These are phyloP conservation scores for Colletotrichum graminicola DNA, from an alignment of 2,329 filamentous ascomycete species.

Conservation along the genomic window DNA sequence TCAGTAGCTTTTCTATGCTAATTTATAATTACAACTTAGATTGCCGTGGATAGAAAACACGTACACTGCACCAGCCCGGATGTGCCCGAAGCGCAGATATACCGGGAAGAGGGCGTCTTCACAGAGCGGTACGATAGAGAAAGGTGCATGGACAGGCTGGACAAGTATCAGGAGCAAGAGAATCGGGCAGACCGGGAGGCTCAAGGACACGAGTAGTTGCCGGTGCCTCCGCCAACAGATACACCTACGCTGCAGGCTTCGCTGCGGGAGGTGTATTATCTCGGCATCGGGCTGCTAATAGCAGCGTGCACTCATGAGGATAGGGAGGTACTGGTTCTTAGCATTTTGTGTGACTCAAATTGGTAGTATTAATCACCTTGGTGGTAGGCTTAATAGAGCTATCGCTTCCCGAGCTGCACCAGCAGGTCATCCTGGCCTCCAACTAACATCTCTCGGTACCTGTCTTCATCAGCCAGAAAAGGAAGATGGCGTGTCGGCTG, in stretches of 20 bases:
- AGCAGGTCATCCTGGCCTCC: too few relatives aligned
- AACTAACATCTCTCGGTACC: too few relatives aligned
- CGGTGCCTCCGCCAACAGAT: not conserved
- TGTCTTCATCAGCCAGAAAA: too few relatives aligned
- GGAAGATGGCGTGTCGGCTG: too few relatives aligned
- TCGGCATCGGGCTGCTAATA: not conserved
- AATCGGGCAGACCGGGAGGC: not conserved
- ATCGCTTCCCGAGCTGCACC: too few relatives aligned
- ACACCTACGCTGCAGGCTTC: not conserved
- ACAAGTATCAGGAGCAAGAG: not conserved
- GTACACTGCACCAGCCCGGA: constrained; percentile 4
- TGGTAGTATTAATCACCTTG: too few relatives aligned
- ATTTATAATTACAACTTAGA: not conserved
- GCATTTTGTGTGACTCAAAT: too few relatives aligned
- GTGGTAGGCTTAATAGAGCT: too few relatives aligned
- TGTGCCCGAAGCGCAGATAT: constrained; percentile 13
- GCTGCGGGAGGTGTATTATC: not conserved
- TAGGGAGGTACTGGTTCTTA: too few relatives aligned
- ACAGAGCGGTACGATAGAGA: constrained; percentile 18
- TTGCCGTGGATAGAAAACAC: not conserved
- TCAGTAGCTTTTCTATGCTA: not conserved
- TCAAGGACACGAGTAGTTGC: not conserved
- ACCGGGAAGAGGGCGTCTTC: constrained; percentile 15
- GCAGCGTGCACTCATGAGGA: too few relatives aligned
- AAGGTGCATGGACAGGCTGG: constrained; percentile 23